Percentiles rank a stretch among this genome's conserved stretches.
These are phyloP conservation scores for Inga oerstediana DNA, from an alignment of 306 rosid genomes.

Conservation along the genomic window DNA sequence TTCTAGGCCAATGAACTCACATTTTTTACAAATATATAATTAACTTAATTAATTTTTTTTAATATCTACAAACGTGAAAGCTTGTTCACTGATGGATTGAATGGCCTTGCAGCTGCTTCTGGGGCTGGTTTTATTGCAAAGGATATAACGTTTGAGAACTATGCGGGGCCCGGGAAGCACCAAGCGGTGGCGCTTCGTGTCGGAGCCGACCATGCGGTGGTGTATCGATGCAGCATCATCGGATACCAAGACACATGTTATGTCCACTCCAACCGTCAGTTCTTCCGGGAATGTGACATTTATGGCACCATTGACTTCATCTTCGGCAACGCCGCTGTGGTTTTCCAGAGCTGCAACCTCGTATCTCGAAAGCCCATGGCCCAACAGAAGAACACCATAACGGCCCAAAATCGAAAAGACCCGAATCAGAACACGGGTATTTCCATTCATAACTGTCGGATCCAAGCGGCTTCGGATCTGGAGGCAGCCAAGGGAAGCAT, in stretches of 20 bases:
- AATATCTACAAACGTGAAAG: no score
- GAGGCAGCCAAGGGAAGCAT: constrained; percentile 53
- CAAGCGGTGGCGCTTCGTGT: constrained; percentile 94
- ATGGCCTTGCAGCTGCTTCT: constrained; percentile 59
- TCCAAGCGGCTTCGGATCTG: constrained; percentile 61
- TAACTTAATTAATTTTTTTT: no score
- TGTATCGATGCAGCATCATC: constrained; percentile 63
- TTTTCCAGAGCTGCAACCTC: constrained; percentile 71
- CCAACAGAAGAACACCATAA: constrained; percentile 68
- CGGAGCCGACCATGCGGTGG: constrained; percentile 84
- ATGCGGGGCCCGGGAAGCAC: constrained; percentile 79
- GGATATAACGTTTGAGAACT: constrained; percentile 80
- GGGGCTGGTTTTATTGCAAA: constrained; percentile 85
- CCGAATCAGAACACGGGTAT: constrained; percentile 96
- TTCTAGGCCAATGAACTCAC: no score
- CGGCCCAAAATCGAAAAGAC: constrained; percentile 94
- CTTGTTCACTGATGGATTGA: not conserved
- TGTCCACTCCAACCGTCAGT: constrained; percentile 90
- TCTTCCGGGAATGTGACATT: constrained; percentile 70
- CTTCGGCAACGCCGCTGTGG: constrained; percentile 90
- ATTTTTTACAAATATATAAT: no score
- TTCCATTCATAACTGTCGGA: constrained; percentile 74
- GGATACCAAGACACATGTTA: constrained; percentile 89
- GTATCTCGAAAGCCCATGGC: constrained; percentile 82
- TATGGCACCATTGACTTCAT: constrained; percentile 87